Conservation (phyloP, 768 basidiomycete species). For the Tylopilus vinaceipallidus region DNA sequence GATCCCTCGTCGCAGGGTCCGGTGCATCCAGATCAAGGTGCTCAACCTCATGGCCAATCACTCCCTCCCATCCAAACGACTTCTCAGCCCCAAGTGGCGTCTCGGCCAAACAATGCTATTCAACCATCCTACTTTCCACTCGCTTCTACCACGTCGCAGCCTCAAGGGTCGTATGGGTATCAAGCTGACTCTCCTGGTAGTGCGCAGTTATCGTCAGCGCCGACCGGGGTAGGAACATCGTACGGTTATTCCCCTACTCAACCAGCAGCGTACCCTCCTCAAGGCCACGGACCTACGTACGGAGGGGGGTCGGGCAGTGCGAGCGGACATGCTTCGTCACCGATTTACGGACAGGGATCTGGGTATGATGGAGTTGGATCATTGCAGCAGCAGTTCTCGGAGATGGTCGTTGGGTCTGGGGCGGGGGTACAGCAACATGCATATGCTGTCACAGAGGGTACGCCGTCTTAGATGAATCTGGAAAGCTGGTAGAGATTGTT, state of each 20-base stretch:
- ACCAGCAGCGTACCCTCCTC: constrained; percentile 17
- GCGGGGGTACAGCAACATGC: constrained; percentile 21
- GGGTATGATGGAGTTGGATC: constrained; percentile 25
- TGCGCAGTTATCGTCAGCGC: constrained; percentile 1
- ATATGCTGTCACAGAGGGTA: constrained; percentile 20
- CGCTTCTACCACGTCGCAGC: constrained; percentile 6
- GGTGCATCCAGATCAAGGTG: constrained; percentile 7
- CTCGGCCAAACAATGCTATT: constrained; percentile 11
- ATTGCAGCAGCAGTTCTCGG: constrained; percentile 32
- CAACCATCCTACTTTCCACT: constrained; percentile 17
- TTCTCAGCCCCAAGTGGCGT: constrained; percentile 15
- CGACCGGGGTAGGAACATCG: constrained; percentile 2
- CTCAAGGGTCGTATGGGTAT: constrained; percentile 23
- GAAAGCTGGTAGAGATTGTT: neutral
- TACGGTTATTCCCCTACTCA: constrained; percentile 21
- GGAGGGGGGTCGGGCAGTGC: constrained; percentile 23
- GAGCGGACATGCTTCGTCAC: constrained; percentile 18
- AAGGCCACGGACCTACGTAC: constrained; percentile 10
- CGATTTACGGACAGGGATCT: constrained; percentile 16
- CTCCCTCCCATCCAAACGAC: constrained; percentile 15
- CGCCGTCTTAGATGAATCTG: constrained; percentile 14
- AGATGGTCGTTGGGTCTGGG: constrained; percentile 26
- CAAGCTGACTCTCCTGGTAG: constrained; percentile 10
- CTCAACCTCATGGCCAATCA: constrained; percentile 14
- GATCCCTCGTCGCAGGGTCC: constrained; percentile 9